Evolutionary conservation across 2,329 filamentous ascomycete species (phyloP).

Genomic region (Neoascochyta sp.): DNA sequence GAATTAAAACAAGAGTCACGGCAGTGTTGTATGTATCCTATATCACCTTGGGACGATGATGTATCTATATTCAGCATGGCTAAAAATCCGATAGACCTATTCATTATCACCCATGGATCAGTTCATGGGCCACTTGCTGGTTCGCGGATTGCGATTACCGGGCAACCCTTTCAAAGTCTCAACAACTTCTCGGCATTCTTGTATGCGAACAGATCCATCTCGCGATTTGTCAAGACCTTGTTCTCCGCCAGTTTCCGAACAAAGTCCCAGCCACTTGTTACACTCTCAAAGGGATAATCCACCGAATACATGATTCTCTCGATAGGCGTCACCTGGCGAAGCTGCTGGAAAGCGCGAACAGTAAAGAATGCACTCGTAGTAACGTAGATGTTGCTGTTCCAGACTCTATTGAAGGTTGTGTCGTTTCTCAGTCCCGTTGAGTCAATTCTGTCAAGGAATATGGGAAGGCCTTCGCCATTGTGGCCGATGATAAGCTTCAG

Average conservation of each 20-base stretch:
- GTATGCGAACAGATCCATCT: slow-evolving; percentile 48
- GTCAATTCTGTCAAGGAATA: slow-evolving; percentile 46
- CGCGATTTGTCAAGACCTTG: slow-evolving; percentile 48
- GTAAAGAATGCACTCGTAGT: slow-evolving; percentile 58
- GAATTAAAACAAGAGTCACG: no score
- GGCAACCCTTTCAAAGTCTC: no score
- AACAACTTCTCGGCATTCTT: slow-evolving; percentile 46
- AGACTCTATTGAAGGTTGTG: slow-evolving; percentile 51
- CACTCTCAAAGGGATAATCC: slow-evolving; percentile 51
- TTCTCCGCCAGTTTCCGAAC: slow-evolving; percentile 44
- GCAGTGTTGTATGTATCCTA: no score
- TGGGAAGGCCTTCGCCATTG: slow-evolving; percentile 50
- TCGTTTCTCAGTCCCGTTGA: slow-evolving; percentile 42
- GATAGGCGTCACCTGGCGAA: slow-evolving; percentile 48
- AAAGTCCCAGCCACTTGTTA: slow-evolving; percentile 44
- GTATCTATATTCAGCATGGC: no score
- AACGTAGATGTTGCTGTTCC: slow-evolving; percentile 54
- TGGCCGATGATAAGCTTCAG: slow-evolving; percentile 49
- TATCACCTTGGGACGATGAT: no score
- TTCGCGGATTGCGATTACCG: no score
- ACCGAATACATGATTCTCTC: slow-evolving; percentile 53
- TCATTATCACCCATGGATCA: no score
- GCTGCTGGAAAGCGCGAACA: slow-evolving; percentile 51
- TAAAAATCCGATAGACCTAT: no score
- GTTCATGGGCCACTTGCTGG: no score